Conservation (phyloP, 1,284 basidiomycete species). For the Xerocomus cyaneibrunnescens region DNA sequence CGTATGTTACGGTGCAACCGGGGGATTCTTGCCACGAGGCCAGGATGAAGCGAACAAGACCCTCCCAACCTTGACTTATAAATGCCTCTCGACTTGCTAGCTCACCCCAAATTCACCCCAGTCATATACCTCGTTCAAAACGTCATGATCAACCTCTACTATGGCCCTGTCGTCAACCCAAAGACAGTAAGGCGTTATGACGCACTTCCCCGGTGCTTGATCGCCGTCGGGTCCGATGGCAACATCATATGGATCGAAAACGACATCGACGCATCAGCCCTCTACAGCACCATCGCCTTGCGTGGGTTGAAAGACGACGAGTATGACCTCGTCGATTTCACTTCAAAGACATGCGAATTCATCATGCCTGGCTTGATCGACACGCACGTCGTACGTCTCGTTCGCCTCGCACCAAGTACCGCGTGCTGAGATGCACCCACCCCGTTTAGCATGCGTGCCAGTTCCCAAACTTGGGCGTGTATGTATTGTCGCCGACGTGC, state of each 20-base stretch:
- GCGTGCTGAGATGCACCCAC: not conserved
- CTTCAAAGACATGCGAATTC: slow-evolving; percentile 60
- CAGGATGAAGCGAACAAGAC: not conserved
- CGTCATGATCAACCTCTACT: slow-evolving; percentile 47
- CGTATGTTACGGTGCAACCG: no score
- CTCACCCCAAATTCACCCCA: not conserved
- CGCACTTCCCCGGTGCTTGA: slow-evolving; percentile 54
- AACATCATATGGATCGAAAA: slow-evolving; percentile 67
- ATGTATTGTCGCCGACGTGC: slow-evolving; percentile 27
- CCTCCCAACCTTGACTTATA: not conserved
- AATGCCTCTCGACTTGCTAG: not conserved
- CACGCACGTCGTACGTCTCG: slow-evolving; percentile 76
- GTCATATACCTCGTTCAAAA: no score
- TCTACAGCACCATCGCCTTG: slow-evolving; percentile 46
- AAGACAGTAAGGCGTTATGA: slow-evolving; percentile 53
- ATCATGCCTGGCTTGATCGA: slow-evolving; percentile 88
- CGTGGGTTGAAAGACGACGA: slow-evolving; percentile 33
- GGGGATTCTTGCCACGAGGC: no score
- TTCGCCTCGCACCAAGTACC: slow-evolving; percentile 36
- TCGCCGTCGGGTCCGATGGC: slow-evolving; percentile 59
- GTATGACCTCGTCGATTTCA: slow-evolving; percentile 40
- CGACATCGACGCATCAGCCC: slow-evolving; percentile 46
- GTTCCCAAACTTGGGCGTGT: slow-evolving; percentile 82
- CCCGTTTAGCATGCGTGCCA: slow-evolving; percentile 78
- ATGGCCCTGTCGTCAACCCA: slow-evolving; percentile 70